A percentile compares a stretch with the other conserved stretches of the same genome.
Conservation (phyloP, 2,329 filamentous ascomycete genomes). For the Graphilbum ipis-grandicollis region DNA sequence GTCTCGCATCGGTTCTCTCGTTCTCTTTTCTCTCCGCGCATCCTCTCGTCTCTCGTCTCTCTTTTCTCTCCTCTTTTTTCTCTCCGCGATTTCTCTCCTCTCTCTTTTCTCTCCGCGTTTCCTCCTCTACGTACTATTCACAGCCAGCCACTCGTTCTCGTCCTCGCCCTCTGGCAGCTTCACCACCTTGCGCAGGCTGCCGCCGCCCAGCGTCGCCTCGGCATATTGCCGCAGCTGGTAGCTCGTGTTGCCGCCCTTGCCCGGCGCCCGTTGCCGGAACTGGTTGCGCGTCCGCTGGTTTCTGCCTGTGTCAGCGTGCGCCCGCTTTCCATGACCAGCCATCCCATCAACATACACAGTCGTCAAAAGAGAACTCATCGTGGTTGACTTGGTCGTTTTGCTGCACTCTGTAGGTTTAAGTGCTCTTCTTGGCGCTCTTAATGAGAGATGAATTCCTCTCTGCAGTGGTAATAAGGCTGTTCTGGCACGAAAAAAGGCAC, state of each 20-base stretch:
- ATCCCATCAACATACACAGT: conserved; percentile 17
- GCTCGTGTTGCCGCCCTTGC: conserved; percentile 67
- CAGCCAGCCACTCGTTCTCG: conserved; percentile 92
- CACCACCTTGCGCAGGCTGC: conserved; percentile 88
- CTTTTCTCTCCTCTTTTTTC: no score
- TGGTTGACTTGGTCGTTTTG: no score
- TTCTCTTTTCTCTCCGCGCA: no score
- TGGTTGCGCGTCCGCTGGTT: conserved; percentile 79
- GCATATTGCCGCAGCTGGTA: conserved; percentile 97
- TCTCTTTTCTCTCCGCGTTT: no score
- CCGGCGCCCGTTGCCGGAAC: conserved; percentile 72
- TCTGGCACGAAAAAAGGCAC: background rate
- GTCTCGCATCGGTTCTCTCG: no score
- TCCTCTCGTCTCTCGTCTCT: no score
- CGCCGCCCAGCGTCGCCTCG: conserved; percentile 87
- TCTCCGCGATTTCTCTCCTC: no score
- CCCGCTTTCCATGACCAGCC: background rate
- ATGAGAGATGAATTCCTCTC: no score
- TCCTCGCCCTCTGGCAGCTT: conserved; percentile 95
- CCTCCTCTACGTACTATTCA: conserved; percentile 54
- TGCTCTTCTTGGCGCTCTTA: no score
- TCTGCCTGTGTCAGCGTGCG: conserved; percentile 22
- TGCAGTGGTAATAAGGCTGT: no score
- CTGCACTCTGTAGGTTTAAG: background rate
- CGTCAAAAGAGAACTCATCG: conserved; percentile 11